Evolutionary conservation across 2,329 filamentous ascomycete genomes (phyloP).

Genomic region (Pyricularia pennisetigena): DNA sequence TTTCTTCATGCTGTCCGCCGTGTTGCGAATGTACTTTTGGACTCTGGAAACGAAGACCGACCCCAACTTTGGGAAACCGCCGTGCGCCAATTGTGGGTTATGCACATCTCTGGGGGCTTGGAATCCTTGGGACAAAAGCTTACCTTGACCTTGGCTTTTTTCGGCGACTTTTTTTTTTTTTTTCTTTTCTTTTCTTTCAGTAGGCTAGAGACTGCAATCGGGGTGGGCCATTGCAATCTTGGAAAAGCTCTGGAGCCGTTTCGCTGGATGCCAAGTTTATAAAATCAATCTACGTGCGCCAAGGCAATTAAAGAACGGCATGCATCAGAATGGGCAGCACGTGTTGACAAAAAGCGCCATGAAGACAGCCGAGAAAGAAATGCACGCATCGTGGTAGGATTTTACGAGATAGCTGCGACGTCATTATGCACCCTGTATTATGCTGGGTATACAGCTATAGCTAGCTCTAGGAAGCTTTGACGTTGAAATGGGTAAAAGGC

Average conservation of each 20-base stretch:
- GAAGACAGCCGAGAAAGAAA: background rate
- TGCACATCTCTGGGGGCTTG: background rate
- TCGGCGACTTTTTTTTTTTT: background rate
- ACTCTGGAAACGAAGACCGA: background rate
- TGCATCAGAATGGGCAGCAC: background rate
- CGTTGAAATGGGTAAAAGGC: background rate
- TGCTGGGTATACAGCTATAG: background rate
- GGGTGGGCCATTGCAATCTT: background rate
- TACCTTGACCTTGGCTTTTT: background rate
- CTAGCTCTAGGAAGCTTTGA: background rate
- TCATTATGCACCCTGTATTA: background rate
- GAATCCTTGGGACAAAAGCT: background rate
- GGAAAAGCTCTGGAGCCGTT: background rate
- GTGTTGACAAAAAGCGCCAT: background rate
- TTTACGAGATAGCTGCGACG: background rate
- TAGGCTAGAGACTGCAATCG: background rate
- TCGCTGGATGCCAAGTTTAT: background rate
- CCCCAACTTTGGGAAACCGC: background rate
- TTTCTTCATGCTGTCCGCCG: background rate
- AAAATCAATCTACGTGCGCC: background rate
- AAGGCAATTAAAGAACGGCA: background rate
- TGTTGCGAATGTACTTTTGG: background rate
- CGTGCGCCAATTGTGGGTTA: background rate
- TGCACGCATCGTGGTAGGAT: background rate
- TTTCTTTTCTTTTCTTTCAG: too few species aligned